Percentiles rank a stretch among this genome's conserved stretches.
phyloP scores from a whole-genome alignment of 202 grass and related monocot species.

The Panicum virgatum region DNA sequence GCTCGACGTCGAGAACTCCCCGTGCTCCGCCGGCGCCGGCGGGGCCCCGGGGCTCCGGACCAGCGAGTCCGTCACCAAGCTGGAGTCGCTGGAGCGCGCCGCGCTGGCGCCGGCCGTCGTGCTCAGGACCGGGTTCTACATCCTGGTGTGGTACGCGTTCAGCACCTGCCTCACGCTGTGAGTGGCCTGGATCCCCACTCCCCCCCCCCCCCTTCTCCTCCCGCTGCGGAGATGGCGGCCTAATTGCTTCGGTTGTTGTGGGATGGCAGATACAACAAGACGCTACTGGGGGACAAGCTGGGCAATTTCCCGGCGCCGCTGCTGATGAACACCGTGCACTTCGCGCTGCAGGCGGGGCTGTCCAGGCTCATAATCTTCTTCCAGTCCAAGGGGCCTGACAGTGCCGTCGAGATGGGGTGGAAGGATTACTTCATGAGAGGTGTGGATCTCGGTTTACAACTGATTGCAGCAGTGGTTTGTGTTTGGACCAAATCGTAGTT shows the following conservation, averaged over 20 bases:
- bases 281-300: conserved; percentile 94
- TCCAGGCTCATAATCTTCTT: conserved; percentile 79
- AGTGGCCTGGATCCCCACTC: conserved; percentile 39
- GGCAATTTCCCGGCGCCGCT: conserved; percentile 98
- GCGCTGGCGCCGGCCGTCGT: conserved; percentile 63
- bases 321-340: conserved; percentile 99
- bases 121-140: conserved; percentile 79
- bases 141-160: conserved; percentile 96
- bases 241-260: conserved; percentile 13
- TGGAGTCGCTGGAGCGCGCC: conserved; percentile 72
- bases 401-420: conserved; percentile 74
- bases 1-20: conserved; percentile 70
- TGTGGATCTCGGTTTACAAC: conserved; percentile 20
- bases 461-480: not conserved
- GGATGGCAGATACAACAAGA: conserved; percentile 86
- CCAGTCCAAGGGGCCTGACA: conserved; percentile 64
- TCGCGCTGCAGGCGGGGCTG: conserved; percentile 88
- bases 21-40: not conserved
- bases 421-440: conserved; percentile 97
- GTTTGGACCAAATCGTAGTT: not conserved
- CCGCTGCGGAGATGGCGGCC: not conserved
- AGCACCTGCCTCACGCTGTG: conserved; percentile 99
- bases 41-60: conserved; percentile 39
- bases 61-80: conserved; percentile 77
- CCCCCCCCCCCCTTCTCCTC: not conserved